phyloP scores from a whole-genome alignment of 768 basidiomycete species.

The Russula compacta region DNA sequence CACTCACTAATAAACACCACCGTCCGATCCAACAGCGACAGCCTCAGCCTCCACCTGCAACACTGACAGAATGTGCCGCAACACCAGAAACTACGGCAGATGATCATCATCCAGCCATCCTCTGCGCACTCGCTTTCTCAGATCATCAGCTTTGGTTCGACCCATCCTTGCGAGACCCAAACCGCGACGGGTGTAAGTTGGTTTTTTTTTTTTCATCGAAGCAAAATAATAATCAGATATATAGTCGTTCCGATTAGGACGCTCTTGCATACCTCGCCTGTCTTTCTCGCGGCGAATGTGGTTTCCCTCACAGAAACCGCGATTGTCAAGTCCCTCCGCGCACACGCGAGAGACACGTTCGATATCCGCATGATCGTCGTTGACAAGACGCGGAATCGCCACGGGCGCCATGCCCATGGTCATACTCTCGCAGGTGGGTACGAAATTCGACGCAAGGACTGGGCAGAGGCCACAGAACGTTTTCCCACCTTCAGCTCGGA shows the following conservation, averaged over 20 bases:
- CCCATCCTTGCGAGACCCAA: conserved; percentile 42
- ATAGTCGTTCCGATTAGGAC: conserved; percentile 32
- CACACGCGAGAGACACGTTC: conserved; percentile 35
- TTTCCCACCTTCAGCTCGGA: conserved; percentile 27
- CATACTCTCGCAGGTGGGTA: conserved; percentile 40
- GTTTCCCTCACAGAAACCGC: conserved; percentile 33
- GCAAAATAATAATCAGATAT: conserved; percentile 15
- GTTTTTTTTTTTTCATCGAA: background rate
- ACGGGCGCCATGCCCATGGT: conserved; percentile 10
- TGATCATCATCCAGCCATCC: conserved; percentile 23
- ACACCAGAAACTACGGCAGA: no score
- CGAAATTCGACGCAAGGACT: conserved; percentile 51
- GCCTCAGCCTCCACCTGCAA: background rate
- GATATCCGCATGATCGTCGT: conserved; percentile 57
- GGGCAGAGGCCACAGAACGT: conserved; percentile 25
- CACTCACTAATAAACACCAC: background rate
- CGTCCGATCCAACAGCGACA: background rate
- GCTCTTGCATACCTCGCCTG: conserved; percentile 36
- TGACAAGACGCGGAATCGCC: conserved; percentile 20
- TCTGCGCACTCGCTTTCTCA: conserved; percentile 56
- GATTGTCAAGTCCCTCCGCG: conserved; percentile 53
- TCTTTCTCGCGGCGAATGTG: conserved; percentile 14
- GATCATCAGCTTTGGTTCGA: conserved; percentile 63
- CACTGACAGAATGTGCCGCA: background rate
- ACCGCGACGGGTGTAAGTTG: conserved; percentile 43